Base-by-base conservation (phyloP, 192 early-diverging fungal species). In the Gamsiella multidivaricata region DNA sequence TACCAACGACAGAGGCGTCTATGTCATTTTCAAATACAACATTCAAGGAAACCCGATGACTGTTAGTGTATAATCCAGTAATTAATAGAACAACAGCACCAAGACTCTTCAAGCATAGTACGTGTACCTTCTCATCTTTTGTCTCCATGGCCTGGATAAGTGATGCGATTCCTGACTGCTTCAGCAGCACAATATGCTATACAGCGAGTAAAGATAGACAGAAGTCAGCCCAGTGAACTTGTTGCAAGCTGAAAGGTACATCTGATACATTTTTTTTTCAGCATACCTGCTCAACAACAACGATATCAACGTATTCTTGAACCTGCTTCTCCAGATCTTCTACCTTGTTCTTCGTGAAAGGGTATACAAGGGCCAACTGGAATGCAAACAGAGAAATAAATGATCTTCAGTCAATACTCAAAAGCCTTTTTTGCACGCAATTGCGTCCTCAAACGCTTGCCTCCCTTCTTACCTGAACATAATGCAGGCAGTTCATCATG, bases 401-500 rank as follows among this genome's bases (percentile, higher is more conserved):
- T 43, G 14, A 51, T 39, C n/a, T n/a, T n/a, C n/a, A n/a, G n/a
- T n/a, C n/a, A n/a, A n/a, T n/a, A n/a, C n/a, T n/a, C n/a, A n/a
- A 1, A 36, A 32, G 14, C 39, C 14, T 41, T 41, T 41, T 41
- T 10, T 10, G 39, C 39, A 10, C 8, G 39, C 39, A 7, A 14
- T 41, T 7, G 8, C 39, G 14, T 41, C 7, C 39, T 10, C 14
- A 14, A 10, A 10, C 14, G 7, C 39, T 14, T 41, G 8, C 39
- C 39, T 41, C 39, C 22, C 26, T 43, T 39, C 52, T 54, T 72
- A 93, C 93, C 82, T 93, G 89, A 36, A 92, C 83, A 76, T 89
- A 84, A 32, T 86, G 81, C 23, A 95, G 76, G 53, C 92, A 93
- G 78, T 96, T 96, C 50, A 91, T 80, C 70, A 86, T 85, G 69